phyloP scores from a whole-genome alignment of 202 grass and related monocot species.

The Bolboschoenoplectus hybrid region DNA sequence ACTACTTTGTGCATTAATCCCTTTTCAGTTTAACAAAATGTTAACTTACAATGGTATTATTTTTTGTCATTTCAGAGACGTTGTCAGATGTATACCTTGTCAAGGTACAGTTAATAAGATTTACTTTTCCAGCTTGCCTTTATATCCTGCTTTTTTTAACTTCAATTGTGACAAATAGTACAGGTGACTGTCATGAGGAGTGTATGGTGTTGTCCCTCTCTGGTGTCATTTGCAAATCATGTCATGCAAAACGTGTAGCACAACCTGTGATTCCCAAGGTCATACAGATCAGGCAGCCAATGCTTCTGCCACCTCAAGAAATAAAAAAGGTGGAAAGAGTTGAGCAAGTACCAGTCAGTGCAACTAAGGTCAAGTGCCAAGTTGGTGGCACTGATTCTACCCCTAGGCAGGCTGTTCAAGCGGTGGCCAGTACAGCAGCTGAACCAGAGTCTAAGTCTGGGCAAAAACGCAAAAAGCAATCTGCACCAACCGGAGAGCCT shows the following conservation, averaged over 20 bases:
- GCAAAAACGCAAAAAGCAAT: slow-evolving; percentile 48
- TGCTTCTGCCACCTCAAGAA: slow-evolving; percentile 48
- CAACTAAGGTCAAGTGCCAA: slow-evolving; percentile 57
- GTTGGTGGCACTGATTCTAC: slow-evolving; percentile 51
- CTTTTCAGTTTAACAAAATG: slow-evolving; percentile 38
- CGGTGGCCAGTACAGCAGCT: slow-evolving; percentile 35
- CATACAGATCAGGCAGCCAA: slow-evolving; percentile 42
- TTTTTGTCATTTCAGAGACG: slow-evolving; percentile 63
- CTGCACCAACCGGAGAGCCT: slow-evolving; percentile 49
- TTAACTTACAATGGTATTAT: slow-evolving; percentile 39
- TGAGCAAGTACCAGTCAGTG: slow-evolving; percentile 41
- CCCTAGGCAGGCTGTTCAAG: slow-evolving; percentile 38
- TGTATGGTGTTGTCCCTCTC: slow-evolving; percentile 57
- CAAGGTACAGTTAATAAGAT: slow-evolving; percentile 61
- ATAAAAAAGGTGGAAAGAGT: slow-evolving; percentile 45
- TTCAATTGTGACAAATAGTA: slow-evolving; percentile 46
- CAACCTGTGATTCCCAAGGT: slow-evolving; percentile 52
- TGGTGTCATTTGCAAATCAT: slow-evolving; percentile 68
- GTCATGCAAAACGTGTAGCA: slow-evolving; percentile 54
- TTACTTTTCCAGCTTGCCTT: slow-evolving; percentile 35
- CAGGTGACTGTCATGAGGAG: slow-evolving; percentile 87
- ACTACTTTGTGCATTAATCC: slow-evolving; percentile 29
- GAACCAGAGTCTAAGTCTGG: slow-evolving; percentile 54
- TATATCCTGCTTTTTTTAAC: slow-evolving; percentile 35
- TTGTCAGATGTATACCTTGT: slow-evolving; percentile 71